These are phyloP conservation scores for Mortierella sp. DNA, from an alignment of 371 early-diverging fungal genomes.

Conservation along the genomic window DNA sequence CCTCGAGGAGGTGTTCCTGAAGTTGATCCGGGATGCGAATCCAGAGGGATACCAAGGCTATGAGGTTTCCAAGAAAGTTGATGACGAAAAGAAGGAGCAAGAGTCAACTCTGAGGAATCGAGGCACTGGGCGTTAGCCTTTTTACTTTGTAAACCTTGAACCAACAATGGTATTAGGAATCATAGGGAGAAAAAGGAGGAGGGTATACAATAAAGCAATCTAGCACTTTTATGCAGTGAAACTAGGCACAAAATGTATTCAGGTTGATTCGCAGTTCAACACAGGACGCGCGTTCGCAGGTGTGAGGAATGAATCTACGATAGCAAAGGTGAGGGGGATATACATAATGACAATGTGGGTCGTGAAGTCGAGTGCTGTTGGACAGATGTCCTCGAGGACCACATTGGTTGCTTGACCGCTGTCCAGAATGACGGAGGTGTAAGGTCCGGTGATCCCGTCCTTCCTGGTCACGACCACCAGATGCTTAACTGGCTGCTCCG, in stretches of 20 bases:
- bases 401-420: neutral
- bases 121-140: constrained; percentile 13
- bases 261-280: neutral
- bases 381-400: constrained; percentile 6
- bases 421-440: neutral
- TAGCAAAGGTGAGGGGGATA: neutral
- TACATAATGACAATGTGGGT: constrained; percentile 2
- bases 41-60: constrained; percentile 56
- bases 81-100: constrained; percentile 16
- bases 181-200: neutral
- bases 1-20: constrained; percentile 70
- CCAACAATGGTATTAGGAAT: no score
- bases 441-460: constrained; percentile 18
- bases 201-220: no score
- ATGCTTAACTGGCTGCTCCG: constrained; percentile 1
- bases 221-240: neutral
- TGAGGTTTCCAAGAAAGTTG: constrained; percentile 23
- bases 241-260: neutral
- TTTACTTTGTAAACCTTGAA: no score
- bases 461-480: constrained; percentile 9
- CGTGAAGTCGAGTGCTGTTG: neutral
- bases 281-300: neutral
- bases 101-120: constrained; percentile 29
- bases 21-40: constrained; percentile 59
- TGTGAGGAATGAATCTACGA: neutral